phyloP scores from a whole-genome alignment of 2,329 filamentous ascomycete species.

The Cercospora beticola region DNA sequence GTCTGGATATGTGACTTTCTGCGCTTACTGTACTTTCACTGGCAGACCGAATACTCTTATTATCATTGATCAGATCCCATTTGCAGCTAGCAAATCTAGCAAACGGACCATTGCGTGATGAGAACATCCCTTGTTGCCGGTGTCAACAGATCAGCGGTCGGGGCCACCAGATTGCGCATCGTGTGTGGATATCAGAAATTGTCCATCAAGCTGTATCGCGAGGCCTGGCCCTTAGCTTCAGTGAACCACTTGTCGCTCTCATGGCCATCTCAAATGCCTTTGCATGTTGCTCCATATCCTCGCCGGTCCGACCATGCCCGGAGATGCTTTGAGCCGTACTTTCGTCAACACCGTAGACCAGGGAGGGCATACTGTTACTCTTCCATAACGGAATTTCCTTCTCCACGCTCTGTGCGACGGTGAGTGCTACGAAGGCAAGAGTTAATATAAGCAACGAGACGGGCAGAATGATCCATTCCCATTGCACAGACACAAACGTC shows the following conservation, averaged over 20 bases:
- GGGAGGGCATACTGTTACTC: constrained; percentile 17
- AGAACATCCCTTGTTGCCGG: no score
- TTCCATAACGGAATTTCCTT: constrained; percentile 15
- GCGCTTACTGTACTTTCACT: no score
- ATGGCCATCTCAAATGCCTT: constrained; percentile 8
- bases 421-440: constrained; percentile 3
- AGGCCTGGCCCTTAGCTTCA: background rate
- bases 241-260: background rate
- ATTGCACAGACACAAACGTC: constrained; percentile 16
- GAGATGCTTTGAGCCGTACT: background rate
- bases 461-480: constrained; percentile 18
- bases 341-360: constrained; percentile 18
- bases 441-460: constrained; percentile 14
- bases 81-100: no score
- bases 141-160: no score
- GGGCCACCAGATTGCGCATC: no score
- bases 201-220: background rate
- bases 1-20: no score
- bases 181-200: no score
- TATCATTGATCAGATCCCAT: no score
- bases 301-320: background rate
- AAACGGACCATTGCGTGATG: no score
- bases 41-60: no score
- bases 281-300: constrained; percentile 3
- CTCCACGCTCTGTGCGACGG: constrained; percentile 6